phyloP scores from a whole-genome alignment of 1,284 basidiomycete species.

The Trametes sp. region DNA sequence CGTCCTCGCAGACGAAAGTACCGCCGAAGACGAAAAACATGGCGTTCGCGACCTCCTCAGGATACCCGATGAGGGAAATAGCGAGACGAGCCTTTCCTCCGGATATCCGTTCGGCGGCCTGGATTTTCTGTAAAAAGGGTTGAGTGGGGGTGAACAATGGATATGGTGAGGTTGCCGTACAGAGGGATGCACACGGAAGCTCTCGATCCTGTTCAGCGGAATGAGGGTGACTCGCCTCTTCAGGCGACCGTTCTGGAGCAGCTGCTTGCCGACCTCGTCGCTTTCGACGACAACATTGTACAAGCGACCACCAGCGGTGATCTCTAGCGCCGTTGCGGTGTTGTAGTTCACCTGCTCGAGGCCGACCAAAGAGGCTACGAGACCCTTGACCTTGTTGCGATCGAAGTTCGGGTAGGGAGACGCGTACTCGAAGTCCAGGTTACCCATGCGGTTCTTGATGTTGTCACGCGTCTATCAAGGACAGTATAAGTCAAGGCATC shows the following conservation, averaged over 20 bases:
- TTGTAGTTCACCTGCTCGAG: constrained; percentile 77
- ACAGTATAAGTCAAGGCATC: neutral
- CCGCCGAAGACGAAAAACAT: constrained; percentile 96
- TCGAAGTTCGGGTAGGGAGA: constrained; percentile 87
- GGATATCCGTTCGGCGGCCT: constrained; percentile 79
- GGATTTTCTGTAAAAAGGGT: constrained; percentile 67
- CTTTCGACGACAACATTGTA: constrained; percentile 96
- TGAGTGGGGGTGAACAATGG: neutral
- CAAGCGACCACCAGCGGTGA: constrained; percentile 91
- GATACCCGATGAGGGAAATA: constrained; percentile 87
- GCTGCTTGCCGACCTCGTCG: constrained; percentile 86
- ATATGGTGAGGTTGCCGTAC: constrained; percentile 44
- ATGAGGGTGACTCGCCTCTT: constrained; percentile 94
- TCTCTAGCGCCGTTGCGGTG: constrained; percentile 92
- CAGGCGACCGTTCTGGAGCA: constrained; percentile 85
- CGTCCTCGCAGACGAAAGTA: constrained; percentile 91
- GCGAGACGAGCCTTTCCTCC: constrained; percentile 88
- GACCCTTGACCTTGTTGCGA: constrained; percentile 87
- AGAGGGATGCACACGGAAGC: constrained; percentile 68
- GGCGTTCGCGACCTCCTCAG: constrained; percentile 86
- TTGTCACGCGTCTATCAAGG: constrained; percentile 70
- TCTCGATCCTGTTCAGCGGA: constrained; percentile 91
- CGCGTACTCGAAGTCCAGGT: constrained; percentile 87
- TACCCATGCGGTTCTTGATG: constrained; percentile 73
- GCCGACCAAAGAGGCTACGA: constrained; percentile 87